These are phyloP conservation scores for Tricladium varicosporioides DNA, from an alignment of 2,329 filamentous ascomycete genomes.

Conservation along the genomic window DNA sequence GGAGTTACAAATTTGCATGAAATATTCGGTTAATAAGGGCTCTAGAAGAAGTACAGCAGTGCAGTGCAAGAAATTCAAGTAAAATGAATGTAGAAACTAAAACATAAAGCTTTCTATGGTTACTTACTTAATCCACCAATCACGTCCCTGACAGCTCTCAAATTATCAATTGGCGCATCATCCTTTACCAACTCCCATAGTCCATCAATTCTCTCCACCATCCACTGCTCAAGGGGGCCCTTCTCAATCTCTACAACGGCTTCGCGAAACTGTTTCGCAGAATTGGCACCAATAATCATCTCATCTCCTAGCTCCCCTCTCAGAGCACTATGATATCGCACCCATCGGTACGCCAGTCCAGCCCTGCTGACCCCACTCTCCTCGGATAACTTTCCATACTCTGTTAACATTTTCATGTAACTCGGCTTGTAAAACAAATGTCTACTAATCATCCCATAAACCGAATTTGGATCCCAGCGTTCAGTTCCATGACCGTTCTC, in stretches of 20 bases:
- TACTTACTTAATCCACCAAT: too few species aligned
- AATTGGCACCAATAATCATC: conserved; percentile 32
- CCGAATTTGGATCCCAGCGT: conserved; percentile 40
- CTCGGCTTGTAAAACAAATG: conserved; percentile 36
- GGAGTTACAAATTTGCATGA: too few species aligned
- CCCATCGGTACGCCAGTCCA: conserved; percentile 39
- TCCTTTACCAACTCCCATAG: conserved; percentile 28
- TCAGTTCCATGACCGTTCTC: conserved; percentile 37
- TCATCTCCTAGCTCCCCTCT: conserved; percentile 31
- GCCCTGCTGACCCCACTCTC: conserved; percentile 33
- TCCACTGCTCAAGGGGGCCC: conserved; percentile 24
- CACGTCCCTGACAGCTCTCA: neutral
- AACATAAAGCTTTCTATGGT: too few species aligned
- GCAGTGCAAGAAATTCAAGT: too few species aligned
- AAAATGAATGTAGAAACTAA: too few species aligned
- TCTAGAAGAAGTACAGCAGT: too few species aligned
- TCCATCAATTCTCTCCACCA: conserved; percentile 17
- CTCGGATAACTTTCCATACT: conserved; percentile 31
- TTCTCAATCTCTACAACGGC: conserved; percentile 19
- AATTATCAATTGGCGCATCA: conserved; percentile 5
- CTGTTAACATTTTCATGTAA: conserved; percentile 10
- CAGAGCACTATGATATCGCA: conserved; percentile 32
- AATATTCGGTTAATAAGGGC: too few species aligned
- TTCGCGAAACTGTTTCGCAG: conserved; percentile 24
- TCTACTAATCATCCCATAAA: neutral